These are phyloP conservation scores for Zea luxurians DNA, from an alignment of 176 grass and related monocot species.

Conservation along the genomic window DNA sequence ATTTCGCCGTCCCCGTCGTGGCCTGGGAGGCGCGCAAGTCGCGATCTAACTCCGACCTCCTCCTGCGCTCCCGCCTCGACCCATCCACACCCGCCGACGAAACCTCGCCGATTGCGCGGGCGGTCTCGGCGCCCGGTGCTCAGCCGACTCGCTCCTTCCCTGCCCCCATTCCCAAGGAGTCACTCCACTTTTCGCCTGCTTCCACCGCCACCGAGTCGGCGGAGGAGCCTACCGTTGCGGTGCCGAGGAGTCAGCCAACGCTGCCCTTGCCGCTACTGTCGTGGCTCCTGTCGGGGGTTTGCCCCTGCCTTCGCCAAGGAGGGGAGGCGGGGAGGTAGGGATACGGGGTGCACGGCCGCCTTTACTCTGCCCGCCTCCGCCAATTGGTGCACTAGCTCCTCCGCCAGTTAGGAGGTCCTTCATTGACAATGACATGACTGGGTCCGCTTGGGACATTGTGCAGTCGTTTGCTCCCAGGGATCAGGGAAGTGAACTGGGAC, in stretches of 20 bases:
- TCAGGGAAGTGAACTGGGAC: conserved; percentile 10
- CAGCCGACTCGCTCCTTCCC: conserved; percentile 29
- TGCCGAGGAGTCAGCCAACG: conserved; percentile 23
- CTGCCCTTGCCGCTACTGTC: background rate
- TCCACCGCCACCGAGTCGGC: conserved; percentile 46
- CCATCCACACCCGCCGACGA: background rate
- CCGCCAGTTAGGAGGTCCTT: conserved; percentile 54
- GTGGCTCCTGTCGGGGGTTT: background rate
- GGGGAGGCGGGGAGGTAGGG: conserved; percentile 59
- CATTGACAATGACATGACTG: conserved; percentile 22
- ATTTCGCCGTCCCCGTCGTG: conserved; percentile 63
- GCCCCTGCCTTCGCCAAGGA: conserved; percentile 51
- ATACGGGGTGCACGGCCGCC: conserved; percentile 75
- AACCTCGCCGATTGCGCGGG: conserved; percentile 26
- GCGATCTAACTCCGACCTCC: conserved; percentile 66
- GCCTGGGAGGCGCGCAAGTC: conserved; percentile 83
- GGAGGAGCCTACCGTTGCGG: conserved; percentile 16
- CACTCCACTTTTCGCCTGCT: conserved; percentile 28
- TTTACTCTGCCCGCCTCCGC: conserved; percentile 64
- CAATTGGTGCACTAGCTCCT: conserved; percentile 38
- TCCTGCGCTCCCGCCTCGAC: conserved; percentile 43
- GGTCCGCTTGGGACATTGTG: conserved; percentile 73
- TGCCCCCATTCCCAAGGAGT: conserved; percentile 35
- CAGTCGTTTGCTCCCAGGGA: conserved; percentile 78
- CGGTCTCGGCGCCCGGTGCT: conserved; percentile 39